Percentiles rank a stretch among this genome's conserved stretches.
Conservation (phyloP, 2,329 filamentous ascomycete species). For the Penicillium sp. region DNA sequence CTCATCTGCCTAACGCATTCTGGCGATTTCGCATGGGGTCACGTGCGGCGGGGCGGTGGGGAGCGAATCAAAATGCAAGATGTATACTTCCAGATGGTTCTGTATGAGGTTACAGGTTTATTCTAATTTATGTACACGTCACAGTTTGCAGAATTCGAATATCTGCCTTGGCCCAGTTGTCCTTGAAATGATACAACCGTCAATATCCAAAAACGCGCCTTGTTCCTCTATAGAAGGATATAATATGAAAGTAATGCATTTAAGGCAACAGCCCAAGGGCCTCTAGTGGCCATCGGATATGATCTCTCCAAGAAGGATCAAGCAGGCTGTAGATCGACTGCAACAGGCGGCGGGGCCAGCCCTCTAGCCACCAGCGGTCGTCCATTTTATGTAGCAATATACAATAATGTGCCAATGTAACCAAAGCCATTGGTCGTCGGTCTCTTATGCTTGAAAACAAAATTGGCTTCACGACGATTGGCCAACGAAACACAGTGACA, state of each 20-base stretch:
- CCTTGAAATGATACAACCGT: not conserved
- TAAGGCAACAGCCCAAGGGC: constrained; percentile 16
- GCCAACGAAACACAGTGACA: constrained; percentile 51
- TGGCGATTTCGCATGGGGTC: not conserved
- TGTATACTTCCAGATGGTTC: not conserved
- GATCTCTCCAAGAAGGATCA: constrained; percentile 19
- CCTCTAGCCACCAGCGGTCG: constrained; percentile 63
- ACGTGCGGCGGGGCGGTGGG: not conserved
- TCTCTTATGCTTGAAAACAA: constrained; percentile 61
- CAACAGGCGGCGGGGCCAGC: constrained; percentile 64
- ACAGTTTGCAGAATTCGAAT: not conserved
- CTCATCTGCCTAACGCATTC: not conserved
- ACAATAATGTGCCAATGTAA: constrained; percentile 64
- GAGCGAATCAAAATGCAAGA: not conserved
- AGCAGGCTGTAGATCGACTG: constrained; percentile 49
- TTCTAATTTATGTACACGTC: not conserved
- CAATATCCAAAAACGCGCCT: not conserved
- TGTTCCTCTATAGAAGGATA: not conserved
- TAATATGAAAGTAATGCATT: not conserved
- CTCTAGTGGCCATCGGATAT: constrained; percentile 23
- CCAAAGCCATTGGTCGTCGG: constrained; percentile 58
- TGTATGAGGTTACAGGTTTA: not conserved
- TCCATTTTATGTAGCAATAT: constrained; percentile 60
- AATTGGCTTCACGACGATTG: constrained; percentile 61
- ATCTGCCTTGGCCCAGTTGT: not conserved